Conservation (phyloP, 202 grass and related monocot genomes). For the Carex sylvatica region DNA sequence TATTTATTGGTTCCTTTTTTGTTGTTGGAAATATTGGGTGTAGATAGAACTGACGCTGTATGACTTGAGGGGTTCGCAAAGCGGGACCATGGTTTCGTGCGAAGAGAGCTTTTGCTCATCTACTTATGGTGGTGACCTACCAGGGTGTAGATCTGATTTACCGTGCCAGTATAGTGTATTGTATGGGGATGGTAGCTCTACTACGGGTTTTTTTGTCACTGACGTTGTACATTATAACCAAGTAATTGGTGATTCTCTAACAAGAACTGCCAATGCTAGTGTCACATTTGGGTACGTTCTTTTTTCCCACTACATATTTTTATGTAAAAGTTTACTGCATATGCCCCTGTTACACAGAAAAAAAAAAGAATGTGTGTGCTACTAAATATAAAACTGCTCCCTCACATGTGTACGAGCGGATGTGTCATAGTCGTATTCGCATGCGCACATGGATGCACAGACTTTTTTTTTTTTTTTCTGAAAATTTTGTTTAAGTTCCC, state of each 20-base stretch:
- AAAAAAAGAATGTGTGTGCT: neutral
- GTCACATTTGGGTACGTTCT: constrained; percentile 73
- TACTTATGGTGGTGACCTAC: constrained; percentile 21
- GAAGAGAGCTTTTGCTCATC: constrained; percentile 57
- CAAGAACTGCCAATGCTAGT: constrained; percentile 52
- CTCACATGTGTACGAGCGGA: neutral
- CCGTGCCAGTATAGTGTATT: constrained; percentile 64
- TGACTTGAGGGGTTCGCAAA: constrained; percentile 63
- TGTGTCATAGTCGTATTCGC: neutral
- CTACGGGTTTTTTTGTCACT: constrained; percentile 56
- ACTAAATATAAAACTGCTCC: neutral
- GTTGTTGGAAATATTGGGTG: neutral
- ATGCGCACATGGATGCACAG: no score
- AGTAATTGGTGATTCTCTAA: constrained; percentile 61
- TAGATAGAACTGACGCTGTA: constrained; percentile 86
- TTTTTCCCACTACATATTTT: neutral
- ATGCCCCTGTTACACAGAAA: neutral
- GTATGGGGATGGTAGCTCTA: constrained; percentile 90
- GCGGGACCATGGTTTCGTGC: constrained; percentile 47
- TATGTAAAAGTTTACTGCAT: constrained; percentile 16
- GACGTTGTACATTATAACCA: constrained; percentile 71
- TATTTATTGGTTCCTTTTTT: neutral
- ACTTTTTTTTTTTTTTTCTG: no score
- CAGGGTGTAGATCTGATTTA: constrained; percentile 26
- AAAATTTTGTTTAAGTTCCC: no score